These are phyloP conservation scores for Coniochaeta ligniaria DNA, from an alignment of 2,329 filamentous ascomycete genomes.

Conservation along the genomic window DNA sequence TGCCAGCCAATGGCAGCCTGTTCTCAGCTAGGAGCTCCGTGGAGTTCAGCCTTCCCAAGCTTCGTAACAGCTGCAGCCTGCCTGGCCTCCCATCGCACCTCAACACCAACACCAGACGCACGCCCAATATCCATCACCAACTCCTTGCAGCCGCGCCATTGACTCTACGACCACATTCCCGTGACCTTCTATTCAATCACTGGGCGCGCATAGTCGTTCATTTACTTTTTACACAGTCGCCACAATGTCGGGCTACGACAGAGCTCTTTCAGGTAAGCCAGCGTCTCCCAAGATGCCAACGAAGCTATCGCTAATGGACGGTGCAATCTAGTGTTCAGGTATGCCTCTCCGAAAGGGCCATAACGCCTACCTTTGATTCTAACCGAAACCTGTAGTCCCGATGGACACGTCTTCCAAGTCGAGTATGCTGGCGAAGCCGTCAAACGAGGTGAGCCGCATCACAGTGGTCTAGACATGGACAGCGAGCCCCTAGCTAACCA, in stretches of 20 bases:
- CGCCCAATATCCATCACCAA: background rate
- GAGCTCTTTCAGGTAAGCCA: slow-evolving; percentile 89
- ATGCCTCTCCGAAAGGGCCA: slow-evolving; percentile 26
- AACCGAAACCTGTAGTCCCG: slow-evolving; percentile 56
- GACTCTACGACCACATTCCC: background rate
- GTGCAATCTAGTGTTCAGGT: slow-evolving; percentile 67
- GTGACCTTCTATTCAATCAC: background rate
- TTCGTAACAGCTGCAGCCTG: slow-evolving; percentile 17
- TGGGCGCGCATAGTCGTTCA: background rate
- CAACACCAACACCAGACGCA: background rate
- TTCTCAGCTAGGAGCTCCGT: background rate
- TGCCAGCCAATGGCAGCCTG: slow-evolving; percentile 7
- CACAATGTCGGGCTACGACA: slow-evolving; percentile 95
- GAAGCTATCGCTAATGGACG: slow-evolving; percentile 32
- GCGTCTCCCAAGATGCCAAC: slow-evolving; percentile 4
- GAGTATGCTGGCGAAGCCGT: slow-evolving; percentile 99
- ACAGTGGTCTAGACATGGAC: background rate
- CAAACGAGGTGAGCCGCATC: slow-evolving; percentile 68
- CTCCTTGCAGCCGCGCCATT: background rate
- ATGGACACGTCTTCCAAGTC: slow-evolving; percentile 99
- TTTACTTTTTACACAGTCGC: slow-evolving; percentile 7
- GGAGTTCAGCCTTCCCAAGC: slow-evolving; percentile 7
- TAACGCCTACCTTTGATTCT: slow-evolving; percentile 9
- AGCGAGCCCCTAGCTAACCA: slow-evolving; percentile 10
- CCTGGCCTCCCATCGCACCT: background rate